phyloP scores from a whole-genome alignment of 177 flowering plant genomes.

The Tripterygium wilfordii region DNA sequence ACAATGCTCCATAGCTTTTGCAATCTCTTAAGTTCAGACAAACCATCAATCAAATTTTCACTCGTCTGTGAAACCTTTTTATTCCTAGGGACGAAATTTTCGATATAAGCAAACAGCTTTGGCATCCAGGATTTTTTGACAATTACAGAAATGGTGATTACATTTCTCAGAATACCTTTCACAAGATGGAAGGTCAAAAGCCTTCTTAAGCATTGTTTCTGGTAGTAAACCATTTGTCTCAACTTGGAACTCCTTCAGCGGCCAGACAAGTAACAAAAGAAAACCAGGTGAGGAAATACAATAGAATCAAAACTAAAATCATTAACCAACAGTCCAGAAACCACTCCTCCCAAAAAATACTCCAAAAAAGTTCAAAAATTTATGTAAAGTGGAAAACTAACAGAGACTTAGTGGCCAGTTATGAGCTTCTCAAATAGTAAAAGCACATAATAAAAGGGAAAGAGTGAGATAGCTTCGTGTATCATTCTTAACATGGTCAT shows the following conservation, averaged over 20 bases:
- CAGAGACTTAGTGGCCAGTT: too few species aligned
- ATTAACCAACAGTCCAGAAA: too few species aligned
- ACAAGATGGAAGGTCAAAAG: conserved; percentile 46
- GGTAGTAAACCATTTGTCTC: conserved; percentile 25
- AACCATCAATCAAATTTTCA: conserved; percentile 32
- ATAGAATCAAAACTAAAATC: background rate
- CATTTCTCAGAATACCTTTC: conserved; percentile 20
- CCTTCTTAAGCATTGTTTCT: conserved; percentile 37
- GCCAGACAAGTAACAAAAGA: background rate
- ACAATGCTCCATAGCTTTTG: conserved; percentile 53
- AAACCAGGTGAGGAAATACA: background rate
- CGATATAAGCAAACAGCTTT: conserved; percentile 3
- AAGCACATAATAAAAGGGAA: too few species aligned
- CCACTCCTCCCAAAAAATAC: too few species aligned
- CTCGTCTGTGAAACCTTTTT: conserved; percentile 15
- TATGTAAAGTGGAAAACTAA: too few species aligned
- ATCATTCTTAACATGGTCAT: too few species aligned
- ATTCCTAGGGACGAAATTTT: conserved; percentile 16
- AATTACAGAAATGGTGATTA: background rate
- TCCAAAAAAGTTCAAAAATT: too few species aligned
- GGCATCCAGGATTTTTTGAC: background rate
- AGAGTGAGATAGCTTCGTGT: too few species aligned
- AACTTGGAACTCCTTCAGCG: conserved; percentile 25
- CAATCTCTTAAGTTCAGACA: conserved; percentile 45
- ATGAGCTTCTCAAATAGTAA: too few species aligned